These are phyloP conservation scores for Cubamyces sp. DNA, from an alignment of 768 basidiomycete genomes.

Conservation along the genomic window DNA sequence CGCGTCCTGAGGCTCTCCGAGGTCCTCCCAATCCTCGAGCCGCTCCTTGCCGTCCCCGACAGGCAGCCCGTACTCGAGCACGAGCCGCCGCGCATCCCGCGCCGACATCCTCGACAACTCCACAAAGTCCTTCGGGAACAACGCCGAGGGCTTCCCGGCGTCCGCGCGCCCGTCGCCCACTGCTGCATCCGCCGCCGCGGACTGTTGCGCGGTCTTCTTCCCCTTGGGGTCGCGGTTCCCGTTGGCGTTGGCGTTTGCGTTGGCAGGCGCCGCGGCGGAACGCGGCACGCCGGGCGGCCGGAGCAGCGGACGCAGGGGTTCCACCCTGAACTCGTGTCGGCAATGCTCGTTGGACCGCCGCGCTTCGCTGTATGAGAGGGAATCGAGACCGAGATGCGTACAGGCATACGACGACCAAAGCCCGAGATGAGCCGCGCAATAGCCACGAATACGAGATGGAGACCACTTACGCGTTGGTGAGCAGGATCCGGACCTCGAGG, in stretches of 20 bases:
- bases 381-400: no score
- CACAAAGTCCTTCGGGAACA: constrained; percentile 53
- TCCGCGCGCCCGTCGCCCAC: not conserved
- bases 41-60: not conserved
- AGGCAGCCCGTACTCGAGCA: constrained; percentile 49
- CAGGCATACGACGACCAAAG: no score
- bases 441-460: not conserved
- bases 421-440: not conserved
- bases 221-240: not conserved
- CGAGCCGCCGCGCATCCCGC: constrained; percentile 44
- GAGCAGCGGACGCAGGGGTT: constrained; percentile 53
- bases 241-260: no score
- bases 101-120: constrained; percentile 48
- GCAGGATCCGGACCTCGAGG: constrained; percentile 45
- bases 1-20: not conserved
- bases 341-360: constrained; percentile 47
- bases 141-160: constrained; percentile 4
- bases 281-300: constrained; percentile 44
- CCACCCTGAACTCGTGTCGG: constrained; percentile 40
- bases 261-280: not conserved
- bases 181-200: not conserved
- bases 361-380: constrained; percentile 46
- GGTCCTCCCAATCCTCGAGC: not conserved
- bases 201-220: not conserved
- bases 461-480: constrained; percentile 51